Percentiles rank a stretch among this genome's conserved stretches.
phyloP scores from a whole-genome alignment of 192 early-diverging fungal genomes.

The Umbelopsis vinacea region DNA sequence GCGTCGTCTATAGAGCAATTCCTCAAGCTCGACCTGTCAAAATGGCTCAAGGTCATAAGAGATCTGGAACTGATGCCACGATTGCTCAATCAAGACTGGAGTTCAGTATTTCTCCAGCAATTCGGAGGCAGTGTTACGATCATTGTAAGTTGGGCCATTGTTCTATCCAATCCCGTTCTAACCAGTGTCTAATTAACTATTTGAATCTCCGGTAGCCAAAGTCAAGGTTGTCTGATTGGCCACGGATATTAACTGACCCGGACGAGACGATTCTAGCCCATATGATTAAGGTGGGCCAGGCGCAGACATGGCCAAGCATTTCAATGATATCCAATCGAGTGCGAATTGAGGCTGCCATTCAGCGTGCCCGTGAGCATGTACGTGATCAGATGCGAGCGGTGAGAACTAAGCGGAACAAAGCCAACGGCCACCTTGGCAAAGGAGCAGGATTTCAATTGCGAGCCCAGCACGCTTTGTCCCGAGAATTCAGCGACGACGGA shows the following conservation, averaged over 20 bases:
- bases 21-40: constrained; percentile 83
- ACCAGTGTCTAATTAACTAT: background rate
- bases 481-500: constrained; percentile 12
- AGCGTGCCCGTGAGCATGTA: constrained; percentile 38
- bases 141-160: constrained; percentile 45
- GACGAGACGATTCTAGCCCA: constrained; percentile 51
- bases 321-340: constrained; percentile 76
- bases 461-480: constrained; percentile 1
- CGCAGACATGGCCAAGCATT: constrained; percentile 77
- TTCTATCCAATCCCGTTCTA: background rate
- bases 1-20: constrained; percentile 77
- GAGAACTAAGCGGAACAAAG: background rate
- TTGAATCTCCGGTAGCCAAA: constrained; percentile 48
- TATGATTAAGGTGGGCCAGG: constrained; percentile 64
- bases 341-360: constrained; percentile 74
- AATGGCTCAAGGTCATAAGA: constrained; percentile 81
- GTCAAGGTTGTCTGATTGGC: constrained; percentile 63
- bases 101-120: constrained; percentile 83
- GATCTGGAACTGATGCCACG: constrained; percentile 82
- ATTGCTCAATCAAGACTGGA: constrained; percentile 78
- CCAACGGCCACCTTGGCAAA: background rate
- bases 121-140: constrained; percentile 93
- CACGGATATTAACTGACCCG: constrained; percentile 69
- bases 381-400: background rate
- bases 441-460: background rate